Evolutionary conservation across 2,329 filamentous ascomycete genomes (phyloP).

Genomic region (Aspergillus sojae): DNA sequence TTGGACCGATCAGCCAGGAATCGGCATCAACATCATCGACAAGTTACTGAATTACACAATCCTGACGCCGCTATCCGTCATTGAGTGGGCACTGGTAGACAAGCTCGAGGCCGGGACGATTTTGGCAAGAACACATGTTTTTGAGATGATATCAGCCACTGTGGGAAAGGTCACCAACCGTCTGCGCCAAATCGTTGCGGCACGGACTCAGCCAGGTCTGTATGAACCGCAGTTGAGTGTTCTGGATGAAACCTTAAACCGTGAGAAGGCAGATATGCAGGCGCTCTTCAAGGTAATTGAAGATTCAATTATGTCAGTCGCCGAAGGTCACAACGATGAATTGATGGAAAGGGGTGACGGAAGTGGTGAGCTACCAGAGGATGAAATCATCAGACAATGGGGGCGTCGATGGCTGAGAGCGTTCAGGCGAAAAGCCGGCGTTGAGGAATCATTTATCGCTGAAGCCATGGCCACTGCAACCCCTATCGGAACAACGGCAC

Average conservation of each 20-base stretch:
- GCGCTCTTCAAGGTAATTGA: slow-evolving; percentile 80
- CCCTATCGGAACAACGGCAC: slow-evolving; percentile 43
- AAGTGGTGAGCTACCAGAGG: slow-evolving; percentile 53
- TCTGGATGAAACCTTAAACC: slow-evolving; percentile 67
- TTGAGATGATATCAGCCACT: slow-evolving; percentile 87
- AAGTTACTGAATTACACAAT: slow-evolving; percentile 98
- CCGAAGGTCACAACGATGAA: slow-evolving; percentile 71
- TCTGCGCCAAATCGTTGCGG: slow-evolving; percentile 75
- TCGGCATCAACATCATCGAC: slow-evolving; percentile 89
- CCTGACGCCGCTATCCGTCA: slow-evolving; percentile 78
- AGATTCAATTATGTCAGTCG: slow-evolving; percentile 73
- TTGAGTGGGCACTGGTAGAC: slow-evolving; percentile 84
- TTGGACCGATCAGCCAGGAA: slow-evolving; percentile 89
- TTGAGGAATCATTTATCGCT: slow-evolving; percentile 75
- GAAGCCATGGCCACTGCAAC: slow-evolving; percentile 57
- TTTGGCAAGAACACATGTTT: slow-evolving; percentile 75
- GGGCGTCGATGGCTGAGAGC: slow-evolving; percentile 83
- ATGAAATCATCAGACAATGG: slow-evolving; percentile 74
- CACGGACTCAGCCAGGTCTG: slow-evolving; percentile 61
- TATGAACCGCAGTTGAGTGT: slow-evolving; percentile 57
- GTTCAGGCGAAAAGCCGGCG: slow-evolving; percentile 77
- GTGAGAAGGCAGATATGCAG: slow-evolving; percentile 74
- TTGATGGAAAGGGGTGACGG: slow-evolving; percentile 69
- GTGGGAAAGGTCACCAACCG: slow-evolving; percentile 87
- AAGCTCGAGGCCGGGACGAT: slow-evolving; percentile 64